A percentile compares a stretch with the other conserved stretches of the same genome.
phyloP scores from a whole-genome alignment of 305 asterid genomes.

The Fraxinus angustifolia region DNA sequence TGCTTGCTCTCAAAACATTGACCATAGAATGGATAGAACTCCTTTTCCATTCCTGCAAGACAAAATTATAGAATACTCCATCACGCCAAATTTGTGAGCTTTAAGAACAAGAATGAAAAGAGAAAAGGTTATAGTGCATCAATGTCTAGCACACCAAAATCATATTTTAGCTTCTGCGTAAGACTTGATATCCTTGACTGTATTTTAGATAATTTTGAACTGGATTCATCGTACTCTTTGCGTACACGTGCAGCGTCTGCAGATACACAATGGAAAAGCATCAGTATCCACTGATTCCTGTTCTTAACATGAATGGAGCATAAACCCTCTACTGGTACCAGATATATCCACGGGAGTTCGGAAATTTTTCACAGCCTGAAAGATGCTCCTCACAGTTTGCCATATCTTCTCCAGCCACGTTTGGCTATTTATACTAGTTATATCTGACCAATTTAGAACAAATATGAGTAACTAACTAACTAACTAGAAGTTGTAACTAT shows the following conservation, averaged over 20 bases:
- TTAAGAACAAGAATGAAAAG: not conserved
- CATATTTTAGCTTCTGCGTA: conserved; percentile 75
- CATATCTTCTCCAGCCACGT: conserved; percentile 91
- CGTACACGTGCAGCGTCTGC: conserved; percentile 78
- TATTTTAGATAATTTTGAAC: conserved; percentile 74
- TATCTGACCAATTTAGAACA: conserved; percentile 48
- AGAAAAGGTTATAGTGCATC: not conserved
- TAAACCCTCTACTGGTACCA: conserved; percentile 47
- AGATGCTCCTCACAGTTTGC: conserved; percentile 54
- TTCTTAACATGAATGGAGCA: conserved; percentile 16
- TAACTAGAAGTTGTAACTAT: conserved; percentile 11
- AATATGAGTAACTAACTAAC: conserved; percentile 20
- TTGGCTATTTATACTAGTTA: conserved; percentile 43
- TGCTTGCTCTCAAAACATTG: conserved; percentile 85
- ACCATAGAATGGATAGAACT: conserved; percentile 80
- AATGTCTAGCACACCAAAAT: conserved; percentile 59
- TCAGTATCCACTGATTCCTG: conserved; percentile 24
- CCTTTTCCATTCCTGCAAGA: conserved; percentile 82
- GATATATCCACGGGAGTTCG: conserved; percentile 79
- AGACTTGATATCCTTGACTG: conserved; percentile 89
- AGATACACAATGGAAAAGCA: conserved; percentile 29
- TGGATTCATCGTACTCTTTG: conserved; percentile 82
- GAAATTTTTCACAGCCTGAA: conserved; percentile 68
- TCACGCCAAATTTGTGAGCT: conserved; percentile 11
- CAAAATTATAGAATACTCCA: conserved; percentile 18